Percentiles rank a stretch among this genome's conserved stretches.
phyloP scores from a whole-genome alignment of 208 protist species.

The Acanthamoeba royreba region DNA sequence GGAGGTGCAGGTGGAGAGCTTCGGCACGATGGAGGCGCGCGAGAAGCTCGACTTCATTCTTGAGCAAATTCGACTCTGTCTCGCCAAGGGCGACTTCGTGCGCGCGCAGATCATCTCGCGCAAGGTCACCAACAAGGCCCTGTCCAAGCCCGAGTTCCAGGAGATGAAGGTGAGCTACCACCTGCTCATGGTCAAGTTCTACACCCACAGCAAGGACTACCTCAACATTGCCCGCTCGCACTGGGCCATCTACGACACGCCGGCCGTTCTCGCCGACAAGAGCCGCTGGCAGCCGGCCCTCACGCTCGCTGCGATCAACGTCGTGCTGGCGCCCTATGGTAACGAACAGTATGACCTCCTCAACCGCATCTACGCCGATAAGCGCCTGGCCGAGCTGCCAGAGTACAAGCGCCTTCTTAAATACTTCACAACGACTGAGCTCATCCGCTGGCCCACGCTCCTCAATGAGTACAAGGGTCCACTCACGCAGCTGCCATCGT shows the following conservation, averaged over 20 bases:
- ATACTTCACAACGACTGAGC: constrained; percentile 57
- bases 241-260: constrained; percentile 89
- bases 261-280: neutral
- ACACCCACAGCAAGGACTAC: constrained; percentile 83
- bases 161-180: constrained; percentile 71
- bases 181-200: constrained; percentile 87
- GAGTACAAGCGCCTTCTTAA: constrained; percentile 45
- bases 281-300: constrained; percentile 22
- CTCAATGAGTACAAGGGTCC: constrained; percentile 74
- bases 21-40: constrained; percentile 93
- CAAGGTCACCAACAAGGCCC: constrained; percentile 83
- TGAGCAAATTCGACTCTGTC: constrained; percentile 91
- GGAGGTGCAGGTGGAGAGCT: constrained; percentile 94
- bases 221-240: constrained; percentile 92
- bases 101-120: constrained; percentile 90
- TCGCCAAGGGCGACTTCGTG: constrained; percentile 92
- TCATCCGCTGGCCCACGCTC: constrained; percentile 80
- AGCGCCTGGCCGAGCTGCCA: constrained; percentile 68
- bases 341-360: constrained; percentile 77
- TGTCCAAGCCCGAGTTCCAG: constrained; percentile 22
- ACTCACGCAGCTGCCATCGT: constrained; percentile 81
- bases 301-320: constrained; percentile 65
- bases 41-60: constrained; percentile 95
- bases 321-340: constrained; percentile 65
- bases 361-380: constrained; percentile 69